Evolutionary conservation across 2,329 filamentous ascomycete species (phyloP).

Genomic region (Colletotrichum costaricense): DNA sequence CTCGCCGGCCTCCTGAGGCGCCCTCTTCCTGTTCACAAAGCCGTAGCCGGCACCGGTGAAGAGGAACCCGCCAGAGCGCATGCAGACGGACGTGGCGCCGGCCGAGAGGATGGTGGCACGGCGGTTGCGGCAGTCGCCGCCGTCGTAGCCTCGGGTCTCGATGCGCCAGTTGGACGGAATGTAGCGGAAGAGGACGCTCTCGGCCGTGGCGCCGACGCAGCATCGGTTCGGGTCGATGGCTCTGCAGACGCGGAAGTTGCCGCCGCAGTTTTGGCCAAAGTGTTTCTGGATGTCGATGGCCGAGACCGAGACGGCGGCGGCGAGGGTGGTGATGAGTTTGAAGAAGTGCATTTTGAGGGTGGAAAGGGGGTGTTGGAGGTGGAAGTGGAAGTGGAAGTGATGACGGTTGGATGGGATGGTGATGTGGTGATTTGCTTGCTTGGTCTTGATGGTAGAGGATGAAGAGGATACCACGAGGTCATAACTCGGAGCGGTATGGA

Average conservation of each 20-base stretch:
- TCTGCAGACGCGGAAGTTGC: neutral
- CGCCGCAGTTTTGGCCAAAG: neutral
- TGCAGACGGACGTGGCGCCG: neutral
- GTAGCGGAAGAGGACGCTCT: neutral
- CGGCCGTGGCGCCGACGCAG: neutral
- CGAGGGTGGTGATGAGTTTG: neutral
- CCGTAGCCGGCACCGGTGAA: neutral
- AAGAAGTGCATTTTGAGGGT: neutral
- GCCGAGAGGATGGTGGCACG: neutral
- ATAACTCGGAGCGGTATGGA: neutral
- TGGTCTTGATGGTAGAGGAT: neutral
- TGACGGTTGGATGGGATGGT: no score
- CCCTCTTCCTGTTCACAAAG: neutral
- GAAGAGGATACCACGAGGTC: neutral
- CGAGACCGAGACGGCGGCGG: neutral
- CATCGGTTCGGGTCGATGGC: neutral
- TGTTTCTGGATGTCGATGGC: neutral
- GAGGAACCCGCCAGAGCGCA: slow-evolving; percentile 1
- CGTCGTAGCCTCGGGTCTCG: neutral
- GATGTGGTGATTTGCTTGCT: neutral
- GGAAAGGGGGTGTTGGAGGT: neutral
- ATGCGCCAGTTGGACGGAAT: slow-evolving; percentile 1
- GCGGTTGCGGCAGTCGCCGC: neutral
- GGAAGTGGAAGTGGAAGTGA: no score
- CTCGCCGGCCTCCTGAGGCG: neutral